phyloP scores from a whole-genome alignment of 2,329 filamentous ascomycete genomes.

The Paecilomyces variotii region DNA sequence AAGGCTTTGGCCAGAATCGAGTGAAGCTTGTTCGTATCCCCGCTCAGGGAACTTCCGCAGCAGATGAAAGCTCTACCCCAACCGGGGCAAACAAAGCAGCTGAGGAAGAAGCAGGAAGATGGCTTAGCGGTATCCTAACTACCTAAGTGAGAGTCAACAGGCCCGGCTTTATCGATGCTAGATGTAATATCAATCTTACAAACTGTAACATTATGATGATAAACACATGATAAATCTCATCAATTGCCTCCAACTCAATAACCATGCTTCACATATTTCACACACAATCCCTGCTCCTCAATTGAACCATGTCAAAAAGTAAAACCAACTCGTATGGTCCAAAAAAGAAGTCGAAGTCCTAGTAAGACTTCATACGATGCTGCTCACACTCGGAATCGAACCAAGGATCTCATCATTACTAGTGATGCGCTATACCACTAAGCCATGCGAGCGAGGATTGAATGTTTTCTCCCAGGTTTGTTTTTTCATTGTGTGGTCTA shows the following conservation, averaged over 20 bases:
- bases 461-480: neutral
- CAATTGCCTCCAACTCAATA: too few relatives aligned
- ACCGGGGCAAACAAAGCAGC: neutral
- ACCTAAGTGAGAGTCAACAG: neutral
- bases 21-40: constrained; percentile 17
- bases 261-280: too few relatives aligned
- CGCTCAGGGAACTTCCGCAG: neutral
- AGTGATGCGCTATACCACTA: neutral
- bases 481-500: neutral
- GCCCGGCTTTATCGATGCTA: too few relatives aligned
- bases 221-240: too few relatives aligned
- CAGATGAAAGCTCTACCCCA: neutral
- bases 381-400: neutral
- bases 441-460: neutral
- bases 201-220: too few relatives aligned
- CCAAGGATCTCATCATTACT: neutral
- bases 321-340: neutral
- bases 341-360: neutral
- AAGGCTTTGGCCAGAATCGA: constrained; percentile 28
- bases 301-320: neutral
- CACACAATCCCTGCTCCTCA: too few relatives aligned
- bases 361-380: neutral
- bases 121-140: neutral
- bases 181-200: too few relatives aligned
- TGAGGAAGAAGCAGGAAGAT: neutral